phyloP scores from a whole-genome alignment of 371 early-diverging fungal species.

The Mortierella sp. region DNA sequence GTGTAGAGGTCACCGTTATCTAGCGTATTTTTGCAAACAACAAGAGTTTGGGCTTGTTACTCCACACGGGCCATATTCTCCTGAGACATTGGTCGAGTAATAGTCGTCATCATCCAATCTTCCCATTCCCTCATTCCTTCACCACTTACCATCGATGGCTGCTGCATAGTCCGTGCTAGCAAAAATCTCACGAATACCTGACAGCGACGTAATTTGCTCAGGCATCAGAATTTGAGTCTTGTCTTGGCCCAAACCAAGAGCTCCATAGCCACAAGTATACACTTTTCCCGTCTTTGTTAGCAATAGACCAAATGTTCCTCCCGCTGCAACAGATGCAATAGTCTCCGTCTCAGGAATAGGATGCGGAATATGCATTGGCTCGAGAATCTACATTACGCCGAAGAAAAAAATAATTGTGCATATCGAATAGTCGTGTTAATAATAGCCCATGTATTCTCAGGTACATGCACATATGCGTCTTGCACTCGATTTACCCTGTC shows the following conservation, averaged over 20 bases:
- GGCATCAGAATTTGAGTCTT: constrained; percentile 64
- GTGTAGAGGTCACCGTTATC: constrained; percentile 66
- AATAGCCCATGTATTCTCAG: neutral
- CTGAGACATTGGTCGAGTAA: neutral
- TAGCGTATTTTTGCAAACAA: constrained; percentile 16
- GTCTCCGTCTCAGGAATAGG: constrained; percentile 56
- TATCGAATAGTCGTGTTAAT: neutral
- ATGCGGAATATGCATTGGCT: constrained; percentile 65
- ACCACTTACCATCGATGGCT: constrained; percentile 64
- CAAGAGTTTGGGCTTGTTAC: neutral
- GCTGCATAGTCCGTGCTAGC: constrained; percentile 75
- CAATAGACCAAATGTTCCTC: constrained; percentile 79
- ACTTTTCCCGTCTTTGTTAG: constrained; percentile 73
- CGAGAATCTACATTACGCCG: constrained; percentile 64
- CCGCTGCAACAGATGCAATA: constrained; percentile 76
- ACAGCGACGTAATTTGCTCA: constrained; percentile 52
- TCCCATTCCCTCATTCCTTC: neutral
- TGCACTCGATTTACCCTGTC: constrained; percentile 70
- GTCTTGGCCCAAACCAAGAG: constrained; percentile 70
- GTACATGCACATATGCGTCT: neutral
- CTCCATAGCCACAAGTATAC: constrained; percentile 81
- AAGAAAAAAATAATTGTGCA: neutral
- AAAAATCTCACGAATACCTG: constrained; percentile 58
- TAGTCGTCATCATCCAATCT: neutral
- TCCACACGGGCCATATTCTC: neutral